Conservation (phyloP, 805 yeast genomes). For the Pichia kluyveri region DNA sequence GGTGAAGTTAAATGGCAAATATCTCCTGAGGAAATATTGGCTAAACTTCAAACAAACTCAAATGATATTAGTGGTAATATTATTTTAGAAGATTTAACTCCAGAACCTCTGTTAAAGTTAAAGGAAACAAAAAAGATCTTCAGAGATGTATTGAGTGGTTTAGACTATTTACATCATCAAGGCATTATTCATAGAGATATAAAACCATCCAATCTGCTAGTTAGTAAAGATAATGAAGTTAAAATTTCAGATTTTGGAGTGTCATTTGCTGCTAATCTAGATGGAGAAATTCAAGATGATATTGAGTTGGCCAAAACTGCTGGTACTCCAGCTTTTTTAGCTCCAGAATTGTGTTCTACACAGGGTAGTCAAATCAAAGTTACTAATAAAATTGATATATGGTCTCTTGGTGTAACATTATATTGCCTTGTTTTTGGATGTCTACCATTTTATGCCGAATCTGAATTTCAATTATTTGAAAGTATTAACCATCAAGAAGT, state of each 20-base stretch:
- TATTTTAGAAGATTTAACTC: constrained; percentile 5
- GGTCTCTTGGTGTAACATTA: constrained; percentile 93
- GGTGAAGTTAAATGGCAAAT: constrained; percentile 88
- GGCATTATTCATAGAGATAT: constrained; percentile 93
- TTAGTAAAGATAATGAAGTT: constrained; percentile 60
- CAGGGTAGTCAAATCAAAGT: constrained; percentile 43
- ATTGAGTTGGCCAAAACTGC: constrained; percentile 90
- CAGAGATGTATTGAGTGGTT: constrained; percentile 76
- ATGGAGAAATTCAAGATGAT: constrained; percentile 56
- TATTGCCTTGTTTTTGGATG: constrained; percentile 82
- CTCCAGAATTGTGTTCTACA: constrained; percentile 82
- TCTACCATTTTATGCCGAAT: constrained; percentile 81
- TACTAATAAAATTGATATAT: constrained; percentile 83
- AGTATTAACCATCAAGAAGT: constrained; percentile 61
- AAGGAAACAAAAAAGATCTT: constrained; percentile 62
- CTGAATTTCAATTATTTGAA: constrained; percentile 78
- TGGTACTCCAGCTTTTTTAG: constrained; percentile 95
- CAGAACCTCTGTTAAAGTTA: constrained; percentile 59
- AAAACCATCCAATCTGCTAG: constrained; percentile 78
- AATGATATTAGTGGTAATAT: constrained; percentile 5
- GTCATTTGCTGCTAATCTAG: constrained; percentile 53
- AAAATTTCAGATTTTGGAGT: constrained; percentile 98
- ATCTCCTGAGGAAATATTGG: constrained; percentile 16
- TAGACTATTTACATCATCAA: constrained; percentile 83
- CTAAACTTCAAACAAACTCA: constrained; percentile 6